These are phyloP conservation scores for Ganoderma resinaceum DNA, from an alignment of 1,284 basidiomycete species.

Conservation along the genomic window DNA sequence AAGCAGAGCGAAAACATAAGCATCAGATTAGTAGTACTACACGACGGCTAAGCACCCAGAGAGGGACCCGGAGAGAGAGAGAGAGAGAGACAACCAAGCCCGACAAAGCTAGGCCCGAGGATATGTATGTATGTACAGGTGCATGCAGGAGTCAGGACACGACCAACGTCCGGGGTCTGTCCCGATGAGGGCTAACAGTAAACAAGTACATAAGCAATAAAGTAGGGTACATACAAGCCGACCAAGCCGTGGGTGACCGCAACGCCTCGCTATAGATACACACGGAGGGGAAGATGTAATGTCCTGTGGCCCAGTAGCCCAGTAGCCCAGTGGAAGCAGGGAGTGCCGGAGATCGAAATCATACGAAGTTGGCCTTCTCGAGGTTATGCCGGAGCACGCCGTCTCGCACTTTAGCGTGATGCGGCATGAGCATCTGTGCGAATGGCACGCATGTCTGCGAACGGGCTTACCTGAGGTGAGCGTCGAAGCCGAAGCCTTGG, in stretches of 20 bases:
- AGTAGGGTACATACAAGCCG: background rate
- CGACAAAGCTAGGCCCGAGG: too few relatives aligned
- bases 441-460: background rate
- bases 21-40: too few relatives aligned
- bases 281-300: background rate
- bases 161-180: too few relatives aligned
- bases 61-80: too few relatives aligned
- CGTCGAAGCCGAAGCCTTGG: conserved; percentile 48
- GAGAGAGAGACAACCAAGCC: too few relatives aligned
- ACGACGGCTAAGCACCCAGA: too few relatives aligned
- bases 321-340: too few relatives aligned
- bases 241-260: background rate
- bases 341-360: background rate
- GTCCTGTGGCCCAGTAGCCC: too few relatives aligned
- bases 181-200: too few relatives aligned
- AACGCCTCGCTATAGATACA: conserved; percentile 11
- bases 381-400: conserved; percentile 62
- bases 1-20: too few relatives aligned
- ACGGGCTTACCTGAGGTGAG: conserved; percentile 42
- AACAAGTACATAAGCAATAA: conserved; percentile 14
- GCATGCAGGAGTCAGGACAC: too few relatives aligned
- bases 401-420: conserved; percentile 53
- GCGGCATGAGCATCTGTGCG: background rate
- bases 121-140: too few relatives aligned
- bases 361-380: conserved; percentile 41